These are phyloP conservation scores for Sphaerosporella brunnea DNA, from an alignment of 495 filamentous ascomycete species.

Conservation along the genomic window DNA sequence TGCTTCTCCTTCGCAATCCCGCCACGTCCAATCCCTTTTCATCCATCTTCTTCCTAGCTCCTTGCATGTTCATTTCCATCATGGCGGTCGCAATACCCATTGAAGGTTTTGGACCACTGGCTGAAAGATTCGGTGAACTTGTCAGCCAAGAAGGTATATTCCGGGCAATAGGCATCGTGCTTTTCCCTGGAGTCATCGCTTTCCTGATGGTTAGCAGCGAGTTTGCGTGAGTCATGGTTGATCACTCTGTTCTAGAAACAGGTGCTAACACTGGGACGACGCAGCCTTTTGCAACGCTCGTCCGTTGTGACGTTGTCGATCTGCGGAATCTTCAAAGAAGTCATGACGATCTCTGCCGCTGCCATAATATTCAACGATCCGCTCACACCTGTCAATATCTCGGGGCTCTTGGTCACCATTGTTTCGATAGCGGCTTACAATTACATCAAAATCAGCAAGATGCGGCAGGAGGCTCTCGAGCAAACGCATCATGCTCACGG, in stretches of 20 bases:
- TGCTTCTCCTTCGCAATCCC: constrained; percentile 81
- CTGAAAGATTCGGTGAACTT: constrained; percentile 43
- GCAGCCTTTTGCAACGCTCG: constrained; percentile 63
- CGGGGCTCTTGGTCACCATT: constrained; percentile 77
- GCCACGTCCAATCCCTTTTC: constrained; percentile 95
- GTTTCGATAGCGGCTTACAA: constrained; percentile 77
- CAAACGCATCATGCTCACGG: constrained; percentile 6
- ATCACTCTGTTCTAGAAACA: background rate
- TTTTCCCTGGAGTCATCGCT: constrained; percentile 82
- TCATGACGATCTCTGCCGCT: constrained; percentile 83
- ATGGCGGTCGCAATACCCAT: constrained; percentile 65
- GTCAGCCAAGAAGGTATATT: constrained; percentile 45
- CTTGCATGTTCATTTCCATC: constrained; percentile 82
- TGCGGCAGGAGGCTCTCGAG: constrained; percentile 50
- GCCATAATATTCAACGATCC: constrained; percentile 76
- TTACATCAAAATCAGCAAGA: constrained; percentile 79
- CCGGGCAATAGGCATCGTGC: constrained; percentile 41
- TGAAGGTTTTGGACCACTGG: constrained; percentile 55
- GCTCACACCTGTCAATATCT: constrained; percentile 75
- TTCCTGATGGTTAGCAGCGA: constrained; percentile 95
- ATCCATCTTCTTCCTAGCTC: constrained; percentile 89
- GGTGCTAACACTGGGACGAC: background rate
- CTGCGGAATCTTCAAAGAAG: constrained; percentile 98
- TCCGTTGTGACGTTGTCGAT: constrained; percentile 92
- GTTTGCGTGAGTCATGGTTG: constrained; percentile 41